A percentile compares a stretch with the other conserved stretches of the same genome.
Evolutionary conservation across 2,329 filamentous ascomycete genomes (phyloP).

Genomic region (Trichophyton schoenleinii): DNA sequence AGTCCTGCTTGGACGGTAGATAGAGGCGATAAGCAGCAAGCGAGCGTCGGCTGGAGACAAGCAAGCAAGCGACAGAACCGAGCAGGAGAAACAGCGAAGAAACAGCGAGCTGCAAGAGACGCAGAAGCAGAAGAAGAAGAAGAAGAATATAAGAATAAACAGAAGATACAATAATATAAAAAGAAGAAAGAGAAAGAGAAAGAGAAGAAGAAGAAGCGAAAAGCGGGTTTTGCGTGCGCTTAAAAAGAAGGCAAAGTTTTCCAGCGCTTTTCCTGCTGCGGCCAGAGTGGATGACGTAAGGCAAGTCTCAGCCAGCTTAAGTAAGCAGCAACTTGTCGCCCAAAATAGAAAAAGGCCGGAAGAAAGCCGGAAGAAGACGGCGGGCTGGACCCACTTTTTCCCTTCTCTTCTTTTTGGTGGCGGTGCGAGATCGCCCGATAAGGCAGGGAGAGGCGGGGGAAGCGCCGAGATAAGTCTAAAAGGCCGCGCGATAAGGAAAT

Average conservation of each 20-base stretch:
- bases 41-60: neutral
- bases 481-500: neutral
- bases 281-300: neutral
- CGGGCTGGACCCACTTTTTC: neutral
- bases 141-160: too few relatives aligned
- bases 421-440: conserved; percentile 3
- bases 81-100: too few relatives aligned
- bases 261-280: too few relatives aligned
- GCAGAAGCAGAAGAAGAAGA: too few relatives aligned
- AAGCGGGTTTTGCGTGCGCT: neutral
- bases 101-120: too few relatives aligned
- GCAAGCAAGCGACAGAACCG: neutral
- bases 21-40: neutral
- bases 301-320: neutral
- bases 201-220: neutral
- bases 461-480: neutral
- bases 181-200: neutral
- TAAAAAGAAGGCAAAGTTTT: neutral
- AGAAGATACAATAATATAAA: too few relatives aligned
- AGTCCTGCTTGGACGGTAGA: neutral
- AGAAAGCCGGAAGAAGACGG: neutral
- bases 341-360: neutral
- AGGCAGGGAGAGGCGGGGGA: neutral
- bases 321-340: neutral
- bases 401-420: neutral